phyloP scores from a whole-genome alignment of 1,284 basidiomycete genomes.

The Microstroma glucosiphilum region DNA sequence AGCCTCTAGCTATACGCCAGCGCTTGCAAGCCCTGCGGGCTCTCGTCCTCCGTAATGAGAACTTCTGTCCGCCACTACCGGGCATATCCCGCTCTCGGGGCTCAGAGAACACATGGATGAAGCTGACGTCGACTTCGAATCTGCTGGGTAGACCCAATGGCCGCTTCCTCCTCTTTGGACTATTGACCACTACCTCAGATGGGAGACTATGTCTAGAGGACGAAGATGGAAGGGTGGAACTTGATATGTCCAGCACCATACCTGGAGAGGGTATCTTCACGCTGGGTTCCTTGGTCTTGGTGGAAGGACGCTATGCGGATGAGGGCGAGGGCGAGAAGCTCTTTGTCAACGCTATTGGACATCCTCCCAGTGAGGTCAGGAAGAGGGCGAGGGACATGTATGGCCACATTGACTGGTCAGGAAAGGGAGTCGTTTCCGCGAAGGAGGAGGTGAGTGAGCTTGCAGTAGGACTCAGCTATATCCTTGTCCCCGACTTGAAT shows the following conservation, averaged over 20 bases:
- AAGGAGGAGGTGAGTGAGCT: constrained; percentile 72
- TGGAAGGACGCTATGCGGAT: constrained; percentile 93
- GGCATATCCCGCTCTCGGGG: constrained; percentile 9
- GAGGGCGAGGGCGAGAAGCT: constrained; percentile 64
- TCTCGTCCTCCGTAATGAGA: constrained; percentile 44
- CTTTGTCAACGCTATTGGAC: constrained; percentile 85
- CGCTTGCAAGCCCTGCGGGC: constrained; percentile 37
- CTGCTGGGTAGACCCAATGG: constrained; percentile 83
- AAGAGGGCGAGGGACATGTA: constrained; percentile 21
- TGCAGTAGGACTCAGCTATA: no score
- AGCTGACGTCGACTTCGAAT: constrained; percentile 94
- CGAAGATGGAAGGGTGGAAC: constrained; percentile 77
- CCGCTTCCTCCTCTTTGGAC: constrained; percentile 86
- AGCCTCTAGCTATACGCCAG: constrained; percentile 29
- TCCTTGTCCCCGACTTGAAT: background rate
- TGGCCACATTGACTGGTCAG: constrained; percentile 86
- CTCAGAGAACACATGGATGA: constrained; percentile 17
- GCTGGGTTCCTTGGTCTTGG: constrained; percentile 86
- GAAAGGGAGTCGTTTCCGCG: constrained; percentile 79
- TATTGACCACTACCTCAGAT: constrained; percentile 82
- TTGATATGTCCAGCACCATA: constrained; percentile 75
- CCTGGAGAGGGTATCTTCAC: constrained; percentile 95
- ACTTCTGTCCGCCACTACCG: constrained; percentile 46
- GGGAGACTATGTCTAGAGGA: constrained; percentile 88
- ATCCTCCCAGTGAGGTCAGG: constrained; percentile 63